A percentile compares a stretch with the other conserved stretches of the same genome.
Conservation (phyloP, 2,329 filamentous ascomycete species). For the Ilyonectria mors-panacis region DNA sequence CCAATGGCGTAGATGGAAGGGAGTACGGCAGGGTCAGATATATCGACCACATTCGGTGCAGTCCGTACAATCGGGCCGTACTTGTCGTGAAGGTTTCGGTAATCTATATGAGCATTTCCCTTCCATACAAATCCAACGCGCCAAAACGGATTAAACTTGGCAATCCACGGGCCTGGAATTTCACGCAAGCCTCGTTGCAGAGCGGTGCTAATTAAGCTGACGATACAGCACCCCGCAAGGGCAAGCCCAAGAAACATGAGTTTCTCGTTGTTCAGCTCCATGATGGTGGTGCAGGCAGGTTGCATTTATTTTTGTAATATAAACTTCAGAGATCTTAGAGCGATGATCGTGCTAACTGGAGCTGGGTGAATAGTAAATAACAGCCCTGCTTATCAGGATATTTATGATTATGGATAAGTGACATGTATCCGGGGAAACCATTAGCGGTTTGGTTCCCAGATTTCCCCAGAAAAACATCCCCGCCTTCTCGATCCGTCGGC, state of each 20-base stretch:
- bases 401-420: too few relatives aligned
- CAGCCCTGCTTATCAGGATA: too few relatives aligned
- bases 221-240: neutral
- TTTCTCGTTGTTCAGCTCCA: neutral
- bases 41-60: constrained; percentile 37
- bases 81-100: constrained; percentile 14
- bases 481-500: too few relatives aligned
- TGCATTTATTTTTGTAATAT: too few relatives aligned
- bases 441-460: too few relatives aligned
- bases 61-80: constrained; percentile 37
- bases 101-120: neutral
- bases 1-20: neutral
- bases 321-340: too few relatives aligned
- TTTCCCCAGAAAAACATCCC: too few relatives aligned
- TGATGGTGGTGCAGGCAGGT: too few relatives aligned
- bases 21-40: constrained; percentile 26
- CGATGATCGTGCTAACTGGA: too few relatives aligned
- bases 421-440: too few relatives aligned
- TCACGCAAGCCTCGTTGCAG: neutral
- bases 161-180: neutral
- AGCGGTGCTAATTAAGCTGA: neutral
- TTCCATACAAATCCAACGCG: neutral
- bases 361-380: too few relatives aligned
- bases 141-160: neutral
- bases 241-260: neutral